Evolutionary conservation across 208 protist genomes (phyloP), one percentile per base, ranked within the genome.

Genomic region (Leptomonas pyrrhocoris): DNA sequence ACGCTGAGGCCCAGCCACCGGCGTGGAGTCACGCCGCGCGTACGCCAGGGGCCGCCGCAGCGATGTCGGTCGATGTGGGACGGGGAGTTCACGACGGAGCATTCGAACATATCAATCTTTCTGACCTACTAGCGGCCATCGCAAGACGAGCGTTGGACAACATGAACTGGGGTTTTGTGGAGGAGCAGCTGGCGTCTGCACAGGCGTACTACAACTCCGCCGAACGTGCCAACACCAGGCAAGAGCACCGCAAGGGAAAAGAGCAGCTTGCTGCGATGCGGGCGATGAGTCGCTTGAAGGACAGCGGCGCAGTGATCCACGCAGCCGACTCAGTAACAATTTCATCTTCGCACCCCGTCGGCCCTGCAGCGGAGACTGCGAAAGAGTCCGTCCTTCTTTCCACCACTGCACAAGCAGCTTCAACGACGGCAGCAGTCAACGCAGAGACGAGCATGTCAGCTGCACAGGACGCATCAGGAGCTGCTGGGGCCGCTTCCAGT

Each of bases 131-230:
- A 53, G 42, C 19, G 15, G 45, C 62, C 12, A 55, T 86, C 11
- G 81, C 71, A n/a, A 34, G 48, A 28, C 43, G 62, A 1, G 80
- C 86, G 0, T 38, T 90, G 21, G 21, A 31, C 16, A 28, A 55
- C 9, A 80, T 90, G 76, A 88, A 94, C 61, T 94, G 86, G 89
- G 55, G 51, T 0, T 94, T 94, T 81, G 79, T 94, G 9, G 71
- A 88, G 46, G 50, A 65, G 53, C 89, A 92, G 63, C 71, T 87
- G 56, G 34, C 65, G 13, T 53, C 70, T 21, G 89, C 89, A 21
- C 42, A 55, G 42, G 46, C 49, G 13, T 94, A 94, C 75, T 94
- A 87, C 74, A 68, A 1, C 16, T 92, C 83, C 28, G 67, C 61
- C 27, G 75, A 43, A 18, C 86, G 89, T 34, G 51, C 48, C 0